Evolutionary conservation across 768 basidiomycete species (phyloP).

Genomic region (Rhodotorula kratochvilovae): DNA sequence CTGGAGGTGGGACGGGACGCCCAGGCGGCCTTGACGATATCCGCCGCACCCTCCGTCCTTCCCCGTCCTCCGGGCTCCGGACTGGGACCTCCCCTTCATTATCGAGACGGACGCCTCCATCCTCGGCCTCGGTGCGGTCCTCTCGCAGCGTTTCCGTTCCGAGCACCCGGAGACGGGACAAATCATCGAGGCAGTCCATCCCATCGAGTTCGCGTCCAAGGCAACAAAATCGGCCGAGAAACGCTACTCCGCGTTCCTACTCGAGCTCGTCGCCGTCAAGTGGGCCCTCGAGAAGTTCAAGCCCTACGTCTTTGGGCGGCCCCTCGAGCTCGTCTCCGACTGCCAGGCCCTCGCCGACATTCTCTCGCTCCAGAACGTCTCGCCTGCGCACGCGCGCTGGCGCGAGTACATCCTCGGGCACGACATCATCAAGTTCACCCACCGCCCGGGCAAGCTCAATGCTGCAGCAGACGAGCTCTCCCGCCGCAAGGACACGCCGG

Average conservation of each 20-base stretch:
- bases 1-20: not conserved
- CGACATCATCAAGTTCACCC: not conserved
- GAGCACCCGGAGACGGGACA: not conserved
- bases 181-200: not conserved
- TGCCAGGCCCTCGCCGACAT: not conserved
- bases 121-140: not conserved
- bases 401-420: not conserved
- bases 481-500: too few species aligned
- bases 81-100: not conserved
- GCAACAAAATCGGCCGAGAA: not conserved
- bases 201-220: not conserved
- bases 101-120: not conserved
- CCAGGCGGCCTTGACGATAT: not conserved
- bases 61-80: not conserved
- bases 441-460: not conserved
- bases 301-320: not conserved
- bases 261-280: constrained; percentile 4
- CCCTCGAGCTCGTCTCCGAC: not conserved
- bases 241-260: not conserved
- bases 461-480: not conserved
- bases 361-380: not conserved
- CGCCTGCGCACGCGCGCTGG: not conserved
- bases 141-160: not conserved
- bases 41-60: not conserved
- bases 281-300: constrained; percentile 1